Conservation (phyloP, 352 stramenopile genomes). For the Phytopythium vexans region DNA sequence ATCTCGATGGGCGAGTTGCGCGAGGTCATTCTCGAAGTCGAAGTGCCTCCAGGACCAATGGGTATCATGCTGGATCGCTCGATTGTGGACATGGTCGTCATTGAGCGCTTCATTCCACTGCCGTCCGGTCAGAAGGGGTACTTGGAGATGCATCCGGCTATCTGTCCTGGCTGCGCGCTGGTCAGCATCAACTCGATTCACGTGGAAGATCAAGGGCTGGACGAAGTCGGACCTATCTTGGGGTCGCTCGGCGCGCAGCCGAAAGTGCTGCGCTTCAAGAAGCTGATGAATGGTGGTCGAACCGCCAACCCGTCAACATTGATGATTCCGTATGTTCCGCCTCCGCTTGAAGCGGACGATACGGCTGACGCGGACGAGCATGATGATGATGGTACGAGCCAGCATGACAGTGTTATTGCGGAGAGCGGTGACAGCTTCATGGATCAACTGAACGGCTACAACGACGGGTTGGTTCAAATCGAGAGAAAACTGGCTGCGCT, state of each 20-base stretch:
- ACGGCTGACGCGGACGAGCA: conserved; percentile 11
- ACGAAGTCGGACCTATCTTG: conserved; percentile 70
- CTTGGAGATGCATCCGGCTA: conserved; percentile 76
- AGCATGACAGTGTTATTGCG: neutral
- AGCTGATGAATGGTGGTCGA: conserved; percentile 70
- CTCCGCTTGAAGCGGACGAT: conserved; percentile 39
- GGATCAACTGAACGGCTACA: conserved; percentile 41
- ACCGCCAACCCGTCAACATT: conserved; percentile 72
- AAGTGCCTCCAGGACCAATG: conserved; percentile 77
- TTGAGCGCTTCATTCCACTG: conserved; percentile 72
- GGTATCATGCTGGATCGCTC: conserved; percentile 79
- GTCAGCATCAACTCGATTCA: conserved; percentile 77
- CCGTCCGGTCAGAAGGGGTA: conserved; percentile 67
- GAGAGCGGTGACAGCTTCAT: conserved; percentile 34
- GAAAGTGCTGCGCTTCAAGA: conserved; percentile 84
- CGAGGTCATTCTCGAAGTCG: conserved; percentile 81
- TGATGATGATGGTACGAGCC: conserved; percentile 18
- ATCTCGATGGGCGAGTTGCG: conserved; percentile 46
- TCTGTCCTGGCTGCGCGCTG: conserved; percentile 72
- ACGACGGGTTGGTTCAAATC: conserved; percentile 36
- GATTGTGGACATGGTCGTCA: conserved; percentile 73
- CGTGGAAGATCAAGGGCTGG: conserved; percentile 67
- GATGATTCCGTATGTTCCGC: conserved; percentile 64
- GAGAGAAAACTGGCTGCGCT: conserved; percentile 53
- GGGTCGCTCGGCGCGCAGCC: conserved; percentile 43